Base-by-base conservation (phyloP, 2,329 filamentous ascomycete genomes). In the Pseudogymnoascus sp. region DNA sequence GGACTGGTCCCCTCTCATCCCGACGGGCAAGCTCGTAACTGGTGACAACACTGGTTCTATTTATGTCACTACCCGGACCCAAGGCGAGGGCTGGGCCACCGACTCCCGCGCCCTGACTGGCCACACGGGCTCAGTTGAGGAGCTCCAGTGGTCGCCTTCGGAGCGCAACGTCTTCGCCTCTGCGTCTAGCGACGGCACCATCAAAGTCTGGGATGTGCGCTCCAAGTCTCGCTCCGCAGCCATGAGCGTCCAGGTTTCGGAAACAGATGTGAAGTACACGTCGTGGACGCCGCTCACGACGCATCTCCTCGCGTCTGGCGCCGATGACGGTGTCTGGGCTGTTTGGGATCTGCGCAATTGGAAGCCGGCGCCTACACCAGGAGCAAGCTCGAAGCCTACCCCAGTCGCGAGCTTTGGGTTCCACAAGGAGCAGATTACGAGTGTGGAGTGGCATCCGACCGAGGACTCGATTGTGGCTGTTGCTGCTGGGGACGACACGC, bases 341-440 rank as follows among this genome's bases (percentile, higher is more conserved):
- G 93, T 97, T 23, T 99, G 95, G 95, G 95, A 99, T 75, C 79
- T 99, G 71, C 85, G 95, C 61, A 89, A 96, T 75, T 97, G 93
- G 93, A 97, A 96, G 79, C 86, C 87, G 2, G 80, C 79, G 66
- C 75, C 74, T 63, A 74, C 79, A 33, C 78, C 78, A 5, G 77
- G 82, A 60, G 70, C 65, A 23, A 75, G 61, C 71, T 78, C 62
- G 70, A 83, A 81, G 78, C 88, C 89, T 5, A 87, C 87, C 58
- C 90, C 95, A 0, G 90, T 97, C n/a, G 95, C 95, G 3, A 89
- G 88, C 70, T 99, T 97, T 78, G 83, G 87, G 71, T 97, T 96
- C 81, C 93, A 99, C 82, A 93, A 91, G 76, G 91, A 97, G 76
- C 95, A 96, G 70, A 91, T 99, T 70, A 99, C 95, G 5, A 91